Evolutionary conservation across 306 rosid species (phyloP).

Genomic region (Prunus kanzakura): DNA sequence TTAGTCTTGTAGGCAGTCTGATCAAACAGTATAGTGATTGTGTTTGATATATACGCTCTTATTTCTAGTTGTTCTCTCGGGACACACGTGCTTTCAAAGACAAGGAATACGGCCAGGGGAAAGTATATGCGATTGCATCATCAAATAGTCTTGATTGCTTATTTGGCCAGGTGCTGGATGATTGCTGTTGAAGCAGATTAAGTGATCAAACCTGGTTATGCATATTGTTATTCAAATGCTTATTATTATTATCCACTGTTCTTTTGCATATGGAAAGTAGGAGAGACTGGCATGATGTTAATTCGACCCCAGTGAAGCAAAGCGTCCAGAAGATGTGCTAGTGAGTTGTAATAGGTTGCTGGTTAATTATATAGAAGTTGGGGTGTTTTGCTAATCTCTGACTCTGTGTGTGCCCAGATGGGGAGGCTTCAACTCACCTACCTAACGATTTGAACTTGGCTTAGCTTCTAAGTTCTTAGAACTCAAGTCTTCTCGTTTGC

Average conservation of each 20-base stretch:
- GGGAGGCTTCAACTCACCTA: conserved; percentile 54
- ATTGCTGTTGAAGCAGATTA: neutral
- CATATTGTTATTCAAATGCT: neutral
- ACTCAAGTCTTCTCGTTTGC: conserved; percentile 41
- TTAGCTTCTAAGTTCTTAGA: conserved; percentile 55
- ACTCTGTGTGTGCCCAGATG: conserved; percentile 21
- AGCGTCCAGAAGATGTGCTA: neutral
- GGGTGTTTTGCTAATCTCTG: neutral
- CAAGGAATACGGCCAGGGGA: neutral
- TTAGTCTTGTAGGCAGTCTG: neutral
- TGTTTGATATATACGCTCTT: neutral
- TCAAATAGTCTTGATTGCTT: neutral
- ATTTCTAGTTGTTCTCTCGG: neutral
- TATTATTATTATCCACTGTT: no score
- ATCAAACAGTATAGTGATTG: neutral
- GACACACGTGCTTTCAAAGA: neutral
- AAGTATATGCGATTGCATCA: neutral
- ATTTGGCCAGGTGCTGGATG: neutral
- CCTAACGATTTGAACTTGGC: conserved; percentile 59
- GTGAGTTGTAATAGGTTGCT: neutral
- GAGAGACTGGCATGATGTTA: neutral
- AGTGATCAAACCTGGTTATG: neutral
- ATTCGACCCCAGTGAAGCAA: neutral
- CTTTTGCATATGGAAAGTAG: no score
- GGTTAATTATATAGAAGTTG: neutral